Base-by-base conservation (phyloP, 805 yeast genomes). In the Myxozyma melibiosi region DNA sequence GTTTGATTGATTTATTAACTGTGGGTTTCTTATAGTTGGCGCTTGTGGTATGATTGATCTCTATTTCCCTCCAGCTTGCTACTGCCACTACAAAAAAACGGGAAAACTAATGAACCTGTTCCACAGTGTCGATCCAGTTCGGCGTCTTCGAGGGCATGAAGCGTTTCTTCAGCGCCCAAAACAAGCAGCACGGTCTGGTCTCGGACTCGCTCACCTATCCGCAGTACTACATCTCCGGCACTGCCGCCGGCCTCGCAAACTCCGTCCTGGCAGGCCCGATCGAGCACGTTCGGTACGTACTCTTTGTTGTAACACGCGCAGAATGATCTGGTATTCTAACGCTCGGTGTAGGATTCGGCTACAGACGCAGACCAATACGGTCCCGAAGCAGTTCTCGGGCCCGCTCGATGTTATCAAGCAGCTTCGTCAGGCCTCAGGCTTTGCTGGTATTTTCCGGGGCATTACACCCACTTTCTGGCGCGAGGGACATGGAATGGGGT, bases 71-170 rank as follows among this genome's bases (percentile, higher is more conserved):
- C n/a, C n/a, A n/a, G n/a, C n/a, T n/a, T n/a, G n/a, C n/a, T n/a
- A n/a, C n/a, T n/a, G n/a, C n/a, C n/a, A n/a, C n/a, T n/a, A n/a
- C n/a, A n/a, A n/a, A n/a, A n/a, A n/a, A n/a, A n/a, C n/a, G n/a
- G n/a, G n/a, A n/a, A n/a, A n/a, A n/a, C n/a, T n/a, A n/a, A n/a
- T n/a, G n/a, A n/a, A n/a, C n/a, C n/a, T 6, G 22, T 27, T 6
- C 33, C 30, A 16, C 42, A 48, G 69, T 94, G 11, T 88, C 96
- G 7, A 88, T 92, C 39, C 99, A 94, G 73, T 94, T 94, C 69
- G 94, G 96, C 44, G 96, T 90, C 35, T 91, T 91, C 68, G 98
- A 94, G 72, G 86, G 80, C 68, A 90, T 92, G 96, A 94, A 94
- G 74, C 79, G 97, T 67, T 75, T 78, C 58, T 90, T 87, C 68